Base-by-base conservation (phyloP, 2,329 filamentous ascomycete genomes). In the Dactylellina sp. region DNA sequence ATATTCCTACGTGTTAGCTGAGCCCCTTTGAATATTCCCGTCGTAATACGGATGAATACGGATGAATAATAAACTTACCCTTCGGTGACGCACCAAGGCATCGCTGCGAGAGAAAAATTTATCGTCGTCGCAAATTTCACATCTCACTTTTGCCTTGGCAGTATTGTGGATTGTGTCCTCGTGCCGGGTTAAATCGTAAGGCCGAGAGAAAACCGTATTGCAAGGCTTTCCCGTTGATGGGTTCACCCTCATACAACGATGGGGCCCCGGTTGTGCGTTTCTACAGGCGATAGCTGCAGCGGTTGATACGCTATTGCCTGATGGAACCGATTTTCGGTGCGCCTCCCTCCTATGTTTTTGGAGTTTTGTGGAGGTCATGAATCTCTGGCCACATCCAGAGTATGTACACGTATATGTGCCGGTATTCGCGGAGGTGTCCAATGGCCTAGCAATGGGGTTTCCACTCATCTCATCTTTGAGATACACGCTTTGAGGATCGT, bases 111-210 rank as follows among this genome's bases (percentile, higher is more conserved):
- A 97, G 80, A 99, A 99, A 0, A 92, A 96, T 86, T 98, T 98
- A 80, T 98, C 94, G 79, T 98, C 93, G 1, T 91, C 93, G 82
- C 95, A 99, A 52, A 97, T 83, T 75, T 93, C 89, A 82, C 95
- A 99, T 47, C 92, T 89, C 6, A 97, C 93, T 84, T 98, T 98
- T 81, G 93, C 89, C 85, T 97, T 97, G 78, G 91, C 89, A 0
- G 89, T 89, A 78, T 97, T 97, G 85, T 98, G 95, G 76, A 98
- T 98, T 0, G 95, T 98, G 77, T 97, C 94, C 81, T 99, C 95
- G 80, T 99, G 95, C 20, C 95, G 87, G 0, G 95, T 99, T 59
- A 99, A 85, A 81, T 99, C 95, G 84, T 99, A 99, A 0, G 95
- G 95, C 18, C 95, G 86, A 0, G 94, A 97, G 82, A 99, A 98